Evolutionary conservation across 202 grass and related monocot genomes (phyloP).

Genomic region (Schoenoplectus tabernaemontani): DNA sequence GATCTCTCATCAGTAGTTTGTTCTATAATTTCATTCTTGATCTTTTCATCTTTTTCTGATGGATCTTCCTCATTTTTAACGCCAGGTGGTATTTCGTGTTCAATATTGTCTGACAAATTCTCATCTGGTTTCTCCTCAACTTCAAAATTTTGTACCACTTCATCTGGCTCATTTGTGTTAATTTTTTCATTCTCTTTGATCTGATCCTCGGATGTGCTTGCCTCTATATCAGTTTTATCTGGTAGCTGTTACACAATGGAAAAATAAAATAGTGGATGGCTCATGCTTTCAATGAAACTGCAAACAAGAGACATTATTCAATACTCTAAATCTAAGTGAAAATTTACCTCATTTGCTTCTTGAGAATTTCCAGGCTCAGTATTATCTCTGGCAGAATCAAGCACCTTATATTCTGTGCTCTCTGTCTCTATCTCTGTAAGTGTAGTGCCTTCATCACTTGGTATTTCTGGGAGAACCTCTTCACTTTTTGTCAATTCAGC

Average conservation of each 20-base stretch:
- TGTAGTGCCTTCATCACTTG: not conserved
- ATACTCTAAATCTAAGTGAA: not conserved
- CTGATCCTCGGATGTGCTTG: too few species aligned
- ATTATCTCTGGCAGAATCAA: not conserved
- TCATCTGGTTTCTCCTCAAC: not conserved
- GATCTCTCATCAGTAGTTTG: not conserved
- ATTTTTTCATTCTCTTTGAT: not conserved
- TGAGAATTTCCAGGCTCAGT: not conserved
- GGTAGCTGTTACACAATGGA: not conserved
- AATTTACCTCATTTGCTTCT: constrained; percentile 13
- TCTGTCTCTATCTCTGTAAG: not conserved
- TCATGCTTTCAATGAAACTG: not conserved
- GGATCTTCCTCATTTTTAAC: constrained; percentile 1
- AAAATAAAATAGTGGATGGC: not conserved
- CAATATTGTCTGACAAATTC: not conserved
- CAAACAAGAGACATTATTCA: not conserved
- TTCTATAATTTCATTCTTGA: not conserved
- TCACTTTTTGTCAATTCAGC: not conserved
- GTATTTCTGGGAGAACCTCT: not conserved
- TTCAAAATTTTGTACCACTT: not conserved
- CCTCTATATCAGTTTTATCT: not conserved
- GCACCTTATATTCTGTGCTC: not conserved
- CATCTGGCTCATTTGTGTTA: not conserved
- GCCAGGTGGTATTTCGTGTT: not conserved
- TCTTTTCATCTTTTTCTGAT: not conserved